A percentile compares a stretch with the other conserved stretches of the same genome.
phyloP scores from a whole-genome alignment of 805 yeast genomes.

The Dipodascus albidus region DNA sequence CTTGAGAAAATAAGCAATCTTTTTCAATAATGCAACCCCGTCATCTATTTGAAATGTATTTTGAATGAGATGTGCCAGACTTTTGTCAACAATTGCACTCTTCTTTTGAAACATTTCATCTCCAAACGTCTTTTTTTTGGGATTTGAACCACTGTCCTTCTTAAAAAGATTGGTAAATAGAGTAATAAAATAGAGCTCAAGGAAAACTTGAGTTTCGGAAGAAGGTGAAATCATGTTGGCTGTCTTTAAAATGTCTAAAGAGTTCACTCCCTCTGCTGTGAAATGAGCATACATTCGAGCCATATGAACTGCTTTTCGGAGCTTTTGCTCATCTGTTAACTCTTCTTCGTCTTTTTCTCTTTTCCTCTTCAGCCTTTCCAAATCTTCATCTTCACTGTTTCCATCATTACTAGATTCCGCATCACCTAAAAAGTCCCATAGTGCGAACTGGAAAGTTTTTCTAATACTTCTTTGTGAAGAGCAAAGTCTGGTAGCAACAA shows the following conservation, averaged over 20 bases:
- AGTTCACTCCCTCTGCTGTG: constrained; percentile 60
- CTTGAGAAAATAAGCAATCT: constrained; percentile 51
- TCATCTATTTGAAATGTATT: constrained; percentile 33
- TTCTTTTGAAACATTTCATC: constrained; percentile 15
- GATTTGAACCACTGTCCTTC: constrained; percentile 11
- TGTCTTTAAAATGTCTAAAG: constrained; percentile 60
- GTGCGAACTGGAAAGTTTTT: constrained; percentile 75
- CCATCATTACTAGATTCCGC: constrained; percentile 43
- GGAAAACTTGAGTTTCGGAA: constrained; percentile 49
- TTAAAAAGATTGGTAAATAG: constrained; percentile 48
- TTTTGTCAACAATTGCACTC: constrained; percentile 33
- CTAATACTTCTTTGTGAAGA: constrained; percentile 54
- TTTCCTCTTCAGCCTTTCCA: constrained; percentile 7
- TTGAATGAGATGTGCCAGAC: constrained; percentile 36
- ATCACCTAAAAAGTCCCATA: constrained; percentile 71
- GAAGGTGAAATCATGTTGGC: constrained; percentile 61
- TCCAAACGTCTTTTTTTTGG: constrained; percentile 10
- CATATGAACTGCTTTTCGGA: constrained; percentile 52
- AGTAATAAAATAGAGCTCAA: constrained; percentile 63
- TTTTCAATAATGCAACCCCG: constrained; percentile 50
- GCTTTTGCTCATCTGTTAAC: constrained; percentile 33
- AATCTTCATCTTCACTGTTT: constrained; percentile 23
- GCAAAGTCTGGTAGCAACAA: constrained; percentile 67
- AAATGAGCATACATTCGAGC: constrained; percentile 75
- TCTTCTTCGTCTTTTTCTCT: constrained; percentile 16